A percentile compares a stretch with the other conserved stretches of the same genome.
Evolutionary conservation across 2,329 filamentous ascomycete genomes (phyloP).

Genomic region (Alternaria ethzedia): DNA sequence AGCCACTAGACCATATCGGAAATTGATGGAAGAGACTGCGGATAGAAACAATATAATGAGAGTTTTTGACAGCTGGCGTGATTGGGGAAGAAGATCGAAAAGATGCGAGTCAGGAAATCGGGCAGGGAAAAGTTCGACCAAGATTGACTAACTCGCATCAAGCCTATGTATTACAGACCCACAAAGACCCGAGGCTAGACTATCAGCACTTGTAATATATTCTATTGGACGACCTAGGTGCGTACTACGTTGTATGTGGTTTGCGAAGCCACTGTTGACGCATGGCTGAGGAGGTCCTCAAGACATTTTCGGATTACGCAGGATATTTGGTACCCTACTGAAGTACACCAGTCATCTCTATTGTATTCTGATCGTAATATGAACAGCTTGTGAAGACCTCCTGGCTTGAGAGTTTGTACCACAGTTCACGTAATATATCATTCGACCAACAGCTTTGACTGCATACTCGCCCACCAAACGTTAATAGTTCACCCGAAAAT

Average conservation of each 20-base stretch:
- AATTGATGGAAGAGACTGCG: slow-evolving; percentile 3
- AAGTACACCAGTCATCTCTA: background rate
- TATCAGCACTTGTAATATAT: accelerated
- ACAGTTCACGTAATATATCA: background rate
- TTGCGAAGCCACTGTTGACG: background rate
- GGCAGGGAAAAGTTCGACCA: background rate
- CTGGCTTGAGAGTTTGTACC: background rate
- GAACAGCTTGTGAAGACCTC: background rate
- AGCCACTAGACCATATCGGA: slow-evolving; percentile 39
- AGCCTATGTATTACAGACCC: background rate
- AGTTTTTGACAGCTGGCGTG: accelerated
- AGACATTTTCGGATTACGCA: background rate
- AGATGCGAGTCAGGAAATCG: background rate
- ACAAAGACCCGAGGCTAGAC: background rate
- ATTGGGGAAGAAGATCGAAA: background rate
- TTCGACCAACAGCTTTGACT: background rate
- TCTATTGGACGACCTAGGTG: background rate
- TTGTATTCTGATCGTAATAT: background rate
- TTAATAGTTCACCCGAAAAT: background rate
- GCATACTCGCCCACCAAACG: background rate
- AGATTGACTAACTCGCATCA: background rate
- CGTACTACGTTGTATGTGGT: background rate
- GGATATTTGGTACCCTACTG: background rate
- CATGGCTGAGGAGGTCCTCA: background rate
- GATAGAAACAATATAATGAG: background rate